phyloP scores from a whole-genome alignment of 2,329 filamentous ascomycete species.

The Albifimbria verrucaria region DNA sequence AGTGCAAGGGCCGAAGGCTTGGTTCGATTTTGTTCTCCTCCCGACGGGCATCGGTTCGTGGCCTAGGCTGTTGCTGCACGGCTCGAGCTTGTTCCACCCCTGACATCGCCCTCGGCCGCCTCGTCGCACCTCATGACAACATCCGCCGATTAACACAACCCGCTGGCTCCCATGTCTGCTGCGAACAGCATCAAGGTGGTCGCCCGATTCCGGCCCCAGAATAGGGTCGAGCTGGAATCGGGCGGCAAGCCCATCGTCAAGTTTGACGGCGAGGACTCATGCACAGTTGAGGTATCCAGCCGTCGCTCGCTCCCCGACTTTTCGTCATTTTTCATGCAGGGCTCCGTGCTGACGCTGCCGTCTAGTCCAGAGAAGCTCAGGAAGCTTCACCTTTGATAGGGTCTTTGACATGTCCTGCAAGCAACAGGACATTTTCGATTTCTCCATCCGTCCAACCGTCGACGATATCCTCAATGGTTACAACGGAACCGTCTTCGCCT shows the following conservation, averaged over 20 bases:
- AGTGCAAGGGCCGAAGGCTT: not conserved
- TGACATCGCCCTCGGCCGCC: not conserved
- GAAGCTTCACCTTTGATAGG: conserved; percentile 93
- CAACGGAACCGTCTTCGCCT: conserved; percentile 98
- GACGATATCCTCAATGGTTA: conserved; percentile 99
- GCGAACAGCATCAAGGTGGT: conserved; percentile 80
- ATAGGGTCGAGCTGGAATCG: conserved; percentile 85
- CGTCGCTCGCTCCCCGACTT: not conserved
- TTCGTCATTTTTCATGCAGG: not conserved
- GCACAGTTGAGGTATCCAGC: conserved; percentile 70
- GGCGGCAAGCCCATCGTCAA: conserved; percentile 89
- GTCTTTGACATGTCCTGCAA: conserved; percentile 93
- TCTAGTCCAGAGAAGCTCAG: conserved; percentile 78
- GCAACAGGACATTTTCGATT: conserved; percentile 95
- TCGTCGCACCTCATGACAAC: conserved; percentile 20
- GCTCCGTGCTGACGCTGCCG: conserved; percentile 16
- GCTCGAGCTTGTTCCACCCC: not conserved
- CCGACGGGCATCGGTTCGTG: not conserved
- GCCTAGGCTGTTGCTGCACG: no score
- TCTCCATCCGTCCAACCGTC: conserved; percentile 92
- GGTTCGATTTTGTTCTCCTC: not conserved
- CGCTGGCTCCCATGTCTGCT: conserved; percentile 45
- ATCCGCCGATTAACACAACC: conserved; percentile 14
- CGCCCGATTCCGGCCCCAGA: conserved; percentile 95
- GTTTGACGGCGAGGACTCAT: conserved; percentile 88